Conservation (phyloP, 106 monocot species). For the Phalaenopsis equestris region DNA sequence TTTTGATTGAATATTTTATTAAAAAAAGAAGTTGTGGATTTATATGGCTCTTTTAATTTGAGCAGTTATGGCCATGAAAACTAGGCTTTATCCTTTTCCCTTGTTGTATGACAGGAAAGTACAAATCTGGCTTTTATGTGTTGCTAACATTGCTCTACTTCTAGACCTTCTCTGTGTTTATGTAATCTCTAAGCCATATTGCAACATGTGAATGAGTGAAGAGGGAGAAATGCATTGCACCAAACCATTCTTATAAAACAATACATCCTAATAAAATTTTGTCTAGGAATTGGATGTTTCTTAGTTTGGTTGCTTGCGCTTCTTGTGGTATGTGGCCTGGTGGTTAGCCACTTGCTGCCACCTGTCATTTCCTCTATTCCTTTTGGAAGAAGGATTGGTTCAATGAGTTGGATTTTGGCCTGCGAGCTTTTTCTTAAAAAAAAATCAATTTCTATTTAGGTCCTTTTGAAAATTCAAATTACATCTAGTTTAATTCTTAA, state of each 20-base stretch:
- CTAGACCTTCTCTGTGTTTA: background rate
- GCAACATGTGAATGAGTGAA: background rate
- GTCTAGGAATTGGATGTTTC: background rate
- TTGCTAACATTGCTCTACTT: background rate
- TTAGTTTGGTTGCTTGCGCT: background rate
- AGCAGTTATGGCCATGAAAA: background rate
- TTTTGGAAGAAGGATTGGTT: background rate
- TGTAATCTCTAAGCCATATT: background rate
- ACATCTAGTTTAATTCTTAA: background rate
- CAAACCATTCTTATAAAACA: background rate
- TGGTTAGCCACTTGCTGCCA: background rate
- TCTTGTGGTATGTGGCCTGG: background rate
- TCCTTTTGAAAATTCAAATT: background rate
- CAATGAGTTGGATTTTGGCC: background rate
- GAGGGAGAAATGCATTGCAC: background rate
- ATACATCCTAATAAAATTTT: background rate
- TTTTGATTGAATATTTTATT: conserved; percentile 2
- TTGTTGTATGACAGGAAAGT: background rate
- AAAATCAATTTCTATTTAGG: background rate
- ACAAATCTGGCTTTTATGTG: background rate
- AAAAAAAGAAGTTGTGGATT: background rate
- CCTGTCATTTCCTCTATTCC: background rate
- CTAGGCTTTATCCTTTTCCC: background rate
- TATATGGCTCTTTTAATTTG: background rate
- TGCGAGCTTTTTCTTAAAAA: background rate